Conservation (phyloP, 1,139 yeast genomes). For the Suhomyces anneliseae region DNA sequence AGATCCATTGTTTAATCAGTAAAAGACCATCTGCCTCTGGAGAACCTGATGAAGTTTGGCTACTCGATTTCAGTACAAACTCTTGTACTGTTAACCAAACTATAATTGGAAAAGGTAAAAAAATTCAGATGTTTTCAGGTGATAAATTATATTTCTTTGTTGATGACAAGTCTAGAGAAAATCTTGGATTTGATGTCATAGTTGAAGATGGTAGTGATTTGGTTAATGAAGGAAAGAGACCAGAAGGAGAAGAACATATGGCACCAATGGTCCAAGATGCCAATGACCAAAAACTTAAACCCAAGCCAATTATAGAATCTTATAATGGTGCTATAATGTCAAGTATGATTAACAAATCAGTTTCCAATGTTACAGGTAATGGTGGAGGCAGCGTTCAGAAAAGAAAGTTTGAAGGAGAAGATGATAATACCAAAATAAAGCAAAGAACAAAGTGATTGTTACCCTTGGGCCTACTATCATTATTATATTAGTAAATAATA, state of each 20-base stretch:
- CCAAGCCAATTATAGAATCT: conserved; percentile 25
- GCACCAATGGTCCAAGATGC: conserved; percentile 27
- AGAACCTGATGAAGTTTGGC: conserved; percentile 70
- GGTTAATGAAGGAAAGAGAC: conserved; percentile 40
- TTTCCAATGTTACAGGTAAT: conserved; percentile 18
- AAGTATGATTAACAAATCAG: conserved; percentile 5
- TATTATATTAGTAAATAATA: too few species aligned
- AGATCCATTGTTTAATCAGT: conserved; percentile 72
- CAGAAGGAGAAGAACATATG: conserved; percentile 10
- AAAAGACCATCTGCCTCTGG: conserved; percentile 58
- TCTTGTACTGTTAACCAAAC: conserved; percentile 69
- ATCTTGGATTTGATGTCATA: conserved; percentile 50
- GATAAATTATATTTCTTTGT: conserved; percentile 66
- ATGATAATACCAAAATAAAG: background rate
- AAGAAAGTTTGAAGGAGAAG: conserved; percentile 12
- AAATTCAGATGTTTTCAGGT: conserved; percentile 59
- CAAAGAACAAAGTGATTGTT: background rate
- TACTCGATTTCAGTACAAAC: conserved; percentile 76
- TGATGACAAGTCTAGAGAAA: conserved; percentile 53
- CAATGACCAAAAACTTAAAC: conserved; percentile 30
- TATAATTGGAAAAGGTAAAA: conserved; percentile 60
- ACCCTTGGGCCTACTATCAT: too few species aligned
- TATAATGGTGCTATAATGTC: conserved; percentile 5
- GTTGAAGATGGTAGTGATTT: conserved; percentile 57
- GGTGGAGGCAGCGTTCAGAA: conserved; percentile 32